Percentiles rank a stretch among this genome's conserved stretches.
These are phyloP conservation scores for Cyberlindnera amylophila DNA, from an alignment of 805 yeast species.

Conservation along the genomic window DNA sequence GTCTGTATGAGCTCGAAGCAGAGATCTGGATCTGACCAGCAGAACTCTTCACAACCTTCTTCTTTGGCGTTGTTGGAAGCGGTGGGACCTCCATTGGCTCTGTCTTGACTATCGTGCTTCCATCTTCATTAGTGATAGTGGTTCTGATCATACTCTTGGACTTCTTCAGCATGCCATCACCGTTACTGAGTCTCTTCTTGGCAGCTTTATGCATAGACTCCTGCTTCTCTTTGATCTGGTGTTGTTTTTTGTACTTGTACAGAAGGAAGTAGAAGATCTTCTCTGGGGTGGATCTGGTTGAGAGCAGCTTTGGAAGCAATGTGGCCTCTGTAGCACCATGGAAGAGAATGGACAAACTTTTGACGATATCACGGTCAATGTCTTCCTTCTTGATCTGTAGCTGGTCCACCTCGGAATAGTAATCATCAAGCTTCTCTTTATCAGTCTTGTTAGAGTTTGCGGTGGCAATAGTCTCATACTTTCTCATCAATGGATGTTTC, in stretches of 20 bases:
- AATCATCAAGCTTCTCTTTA: slow-evolving; percentile 30
- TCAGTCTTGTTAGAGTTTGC: slow-evolving; percentile 29
- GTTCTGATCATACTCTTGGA: slow-evolving; percentile 40
- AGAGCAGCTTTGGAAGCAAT: slow-evolving; percentile 49
- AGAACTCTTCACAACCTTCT: slow-evolving; percentile 20
- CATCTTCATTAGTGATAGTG: slow-evolving; percentile 33
- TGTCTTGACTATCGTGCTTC: slow-evolving; percentile 22
- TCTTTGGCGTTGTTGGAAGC: slow-evolving; percentile 20
- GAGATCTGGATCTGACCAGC: slow-evolving; percentile 29
- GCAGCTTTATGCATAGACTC: slow-evolving; percentile 17
- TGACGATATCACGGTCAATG: slow-evolving; percentile 69
- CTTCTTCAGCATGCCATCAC: slow-evolving; percentile 35
- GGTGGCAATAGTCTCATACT: slow-evolving; percentile 50
- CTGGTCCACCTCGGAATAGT: slow-evolving; percentile 37
- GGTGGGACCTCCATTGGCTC: slow-evolving; percentile 17
- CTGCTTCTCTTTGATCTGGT: slow-evolving; percentile 29
- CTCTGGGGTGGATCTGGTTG: slow-evolving; percentile 62
- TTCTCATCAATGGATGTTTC: slow-evolving; percentile 74
- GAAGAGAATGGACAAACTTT: slow-evolving; percentile 74
- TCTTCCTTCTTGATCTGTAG: slow-evolving; percentile 34
- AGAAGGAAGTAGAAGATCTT: slow-evolving; percentile 77
- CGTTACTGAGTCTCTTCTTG: slow-evolving; percentile 29
- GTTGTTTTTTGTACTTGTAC: slow-evolving; percentile 70
- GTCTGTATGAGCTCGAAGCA: slow-evolving; percentile 30
- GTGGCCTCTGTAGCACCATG: slow-evolving; percentile 64